phyloP scores from a whole-genome alignment of 2,329 filamentous ascomycete species.

The Aspergillus texensis region DNA sequence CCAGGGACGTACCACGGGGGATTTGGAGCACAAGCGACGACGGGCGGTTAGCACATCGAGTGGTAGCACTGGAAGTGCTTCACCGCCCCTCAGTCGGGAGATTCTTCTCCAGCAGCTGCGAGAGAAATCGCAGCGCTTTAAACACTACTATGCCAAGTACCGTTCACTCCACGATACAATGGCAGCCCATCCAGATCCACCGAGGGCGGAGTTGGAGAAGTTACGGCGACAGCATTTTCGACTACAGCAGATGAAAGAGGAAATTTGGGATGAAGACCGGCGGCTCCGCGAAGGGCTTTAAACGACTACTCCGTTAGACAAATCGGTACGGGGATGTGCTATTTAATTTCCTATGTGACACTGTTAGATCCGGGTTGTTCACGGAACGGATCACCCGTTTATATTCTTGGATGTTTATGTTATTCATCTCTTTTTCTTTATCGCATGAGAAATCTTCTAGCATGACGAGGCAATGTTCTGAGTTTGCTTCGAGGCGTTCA shows the following conservation, averaged over 20 bases:
- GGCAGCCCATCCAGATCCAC: constrained; percentile 42
- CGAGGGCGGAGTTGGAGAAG: constrained; percentile 54
- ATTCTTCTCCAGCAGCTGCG: constrained; percentile 41
- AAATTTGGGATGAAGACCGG: constrained; percentile 54
- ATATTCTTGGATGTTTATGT: constrained; percentile 3
- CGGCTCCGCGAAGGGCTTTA: constrained; percentile 33
- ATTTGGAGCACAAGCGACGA: constrained; percentile 48
- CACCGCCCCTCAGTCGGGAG: constrained; percentile 41
- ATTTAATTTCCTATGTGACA: constrained; percentile 8
- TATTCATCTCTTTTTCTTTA: neutral
- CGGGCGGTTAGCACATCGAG: constrained; percentile 41
- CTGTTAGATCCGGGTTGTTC: constrained; percentile 8
- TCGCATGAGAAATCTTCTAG: constrained; percentile 11
- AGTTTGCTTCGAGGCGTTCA: constrained; percentile 17
- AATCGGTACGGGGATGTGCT: neutral
- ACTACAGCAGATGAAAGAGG: constrained; percentile 59
- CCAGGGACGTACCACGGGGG: constrained; percentile 34
- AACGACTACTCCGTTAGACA: constrained; percentile 8
- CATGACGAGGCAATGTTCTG: constrained; percentile 18
- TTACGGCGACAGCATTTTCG: constrained; percentile 58
- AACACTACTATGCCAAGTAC: constrained; percentile 61
- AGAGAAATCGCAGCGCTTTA: constrained; percentile 53
- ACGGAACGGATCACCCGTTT: constrained; percentile 16
- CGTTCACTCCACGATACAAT: constrained; percentile 56
- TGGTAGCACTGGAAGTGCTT: constrained; percentile 46